Conservation (phyloP, 768 basidiomycete species). For the Pleurotus giganteus region DNA sequence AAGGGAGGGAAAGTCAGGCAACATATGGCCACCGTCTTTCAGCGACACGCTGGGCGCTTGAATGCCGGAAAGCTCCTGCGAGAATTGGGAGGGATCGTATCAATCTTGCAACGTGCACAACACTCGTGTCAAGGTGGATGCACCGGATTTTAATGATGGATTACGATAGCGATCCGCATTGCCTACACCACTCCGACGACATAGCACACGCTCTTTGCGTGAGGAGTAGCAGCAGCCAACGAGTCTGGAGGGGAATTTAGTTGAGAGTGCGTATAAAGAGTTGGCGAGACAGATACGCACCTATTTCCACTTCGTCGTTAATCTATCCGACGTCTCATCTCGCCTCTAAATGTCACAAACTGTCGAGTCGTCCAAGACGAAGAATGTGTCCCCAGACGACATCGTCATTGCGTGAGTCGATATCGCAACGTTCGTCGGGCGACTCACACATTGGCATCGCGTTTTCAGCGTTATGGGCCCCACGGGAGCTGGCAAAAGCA, state of each 20-base stretch:
- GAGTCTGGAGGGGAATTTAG: too few species aligned
- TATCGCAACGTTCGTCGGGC: background rate
- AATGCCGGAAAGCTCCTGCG: background rate
- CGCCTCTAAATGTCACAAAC: background rate
- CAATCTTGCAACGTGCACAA: background rate
- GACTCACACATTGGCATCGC: background rate
- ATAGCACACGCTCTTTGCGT: background rate
- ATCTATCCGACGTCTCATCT: background rate
- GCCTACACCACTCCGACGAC: background rate
- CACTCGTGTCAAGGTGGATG: background rate
- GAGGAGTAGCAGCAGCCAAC: too few species aligned
- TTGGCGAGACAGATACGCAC: background rate
- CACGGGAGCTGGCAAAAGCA: slow-evolving; percentile 11
- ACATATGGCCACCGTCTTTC: background rate
- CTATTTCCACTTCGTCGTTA: background rate
- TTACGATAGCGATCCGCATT: background rate
- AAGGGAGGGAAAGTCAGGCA: background rate
- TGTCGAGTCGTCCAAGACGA: background rate
- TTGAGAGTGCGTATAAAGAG: background rate
- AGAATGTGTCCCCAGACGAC: background rate
- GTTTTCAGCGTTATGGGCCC: slow-evolving; percentile 10
- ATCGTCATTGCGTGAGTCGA: slow-evolving; percentile 9
- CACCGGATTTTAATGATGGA: slow-evolving; percentile 5
- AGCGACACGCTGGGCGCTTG: background rate
- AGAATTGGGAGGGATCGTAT: too few species aligned